Base-by-base conservation (phyloP, 2,329 filamentous ascomycete species). In the Aspergillus sp. region DNA sequence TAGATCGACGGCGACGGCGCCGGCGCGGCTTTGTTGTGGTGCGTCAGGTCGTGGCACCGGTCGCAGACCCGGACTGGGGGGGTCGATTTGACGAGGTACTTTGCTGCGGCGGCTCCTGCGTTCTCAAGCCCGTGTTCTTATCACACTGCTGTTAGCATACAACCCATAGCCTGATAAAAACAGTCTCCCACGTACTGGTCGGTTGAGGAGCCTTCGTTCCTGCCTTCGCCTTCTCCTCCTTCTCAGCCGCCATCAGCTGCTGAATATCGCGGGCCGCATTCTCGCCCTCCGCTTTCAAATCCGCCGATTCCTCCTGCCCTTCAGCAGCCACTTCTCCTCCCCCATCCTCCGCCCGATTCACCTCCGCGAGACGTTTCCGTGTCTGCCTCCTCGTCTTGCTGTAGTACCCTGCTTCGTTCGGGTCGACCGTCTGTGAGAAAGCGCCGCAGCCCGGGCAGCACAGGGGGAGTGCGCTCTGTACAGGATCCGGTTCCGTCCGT, bases 1-100 rank as follows among this genome's bases (percentile, higher is more conserved):
- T 86, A 74, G 41, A 95, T 72, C 1, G 80, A 80, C 0, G 91
- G 91, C 51, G 93, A 85, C 34, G 75, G 72, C 46, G 93, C 89
- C 4, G 83, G 71, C 11, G 73, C 63, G 5, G 81, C 83, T 11
- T 70, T 67, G 39, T 76, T 75, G 53, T 96, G 80, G 57, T 96
- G 79, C 14, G 81, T 59, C 15, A 98, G 69, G 20, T 78, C 71
- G 55, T 95, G 86, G 51, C 91, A 98, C 49, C 91, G 77, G 45
- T 91, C 82, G 61, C 91, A 98, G 5, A 93, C 36, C 12, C 51
- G 48, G 2, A 41, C 32, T 3, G 47, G 30, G 15, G 33, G 10
- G 26, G 34, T 32, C 29, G 53, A 35, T 24, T 43, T 37, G 13
- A 48, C 44, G 13, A 48, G 34, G 11, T 47, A 43, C 8, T 42